Percentiles rank a stretch among this genome's conserved stretches.
Evolutionary conservation across 148 eudicot species (phyloP).

Genomic region (Chenopodium suecicum): DNA sequence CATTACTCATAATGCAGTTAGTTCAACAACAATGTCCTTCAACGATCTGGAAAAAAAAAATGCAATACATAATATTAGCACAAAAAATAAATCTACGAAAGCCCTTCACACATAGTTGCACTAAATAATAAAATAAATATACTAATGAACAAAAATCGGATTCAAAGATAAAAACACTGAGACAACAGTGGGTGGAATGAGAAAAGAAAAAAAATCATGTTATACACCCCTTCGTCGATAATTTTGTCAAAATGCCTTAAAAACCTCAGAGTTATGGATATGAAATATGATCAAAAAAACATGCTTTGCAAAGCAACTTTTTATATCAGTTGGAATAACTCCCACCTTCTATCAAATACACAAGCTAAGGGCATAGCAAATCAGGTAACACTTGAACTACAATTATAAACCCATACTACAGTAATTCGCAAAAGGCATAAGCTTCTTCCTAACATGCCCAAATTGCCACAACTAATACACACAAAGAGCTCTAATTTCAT

Average conservation of each 20-base stretch:
- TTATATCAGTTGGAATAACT: neutral
- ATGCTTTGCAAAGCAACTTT: neutral
- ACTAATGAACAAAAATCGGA: too few relatives aligned
- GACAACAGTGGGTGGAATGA: neutral
- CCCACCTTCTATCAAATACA: neutral
- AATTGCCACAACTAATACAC: too few relatives aligned
- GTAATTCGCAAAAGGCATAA: too few relatives aligned
- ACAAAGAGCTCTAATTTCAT: too few relatives aligned
- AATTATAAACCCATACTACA: too few relatives aligned
- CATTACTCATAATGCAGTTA: neutral
- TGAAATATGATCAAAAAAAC: too few relatives aligned
- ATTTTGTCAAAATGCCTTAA: too few relatives aligned
- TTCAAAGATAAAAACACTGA: neutral
- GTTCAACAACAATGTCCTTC: neutral
- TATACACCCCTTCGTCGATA: neutral
- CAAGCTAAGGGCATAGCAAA: too few relatives aligned
- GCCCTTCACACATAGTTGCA: neutral
- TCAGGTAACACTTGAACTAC: too few relatives aligned
- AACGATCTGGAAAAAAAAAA: neutral
- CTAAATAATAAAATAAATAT: too few relatives aligned
- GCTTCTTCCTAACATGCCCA: too few relatives aligned
- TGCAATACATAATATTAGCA: neutral
- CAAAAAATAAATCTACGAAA: neutral
- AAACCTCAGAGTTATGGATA: too few relatives aligned
- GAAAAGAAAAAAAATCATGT: neutral